Evolutionary conservation across 2,329 filamentous ascomycete species (phyloP).

Genomic region (Diplodia mutila): DNA sequence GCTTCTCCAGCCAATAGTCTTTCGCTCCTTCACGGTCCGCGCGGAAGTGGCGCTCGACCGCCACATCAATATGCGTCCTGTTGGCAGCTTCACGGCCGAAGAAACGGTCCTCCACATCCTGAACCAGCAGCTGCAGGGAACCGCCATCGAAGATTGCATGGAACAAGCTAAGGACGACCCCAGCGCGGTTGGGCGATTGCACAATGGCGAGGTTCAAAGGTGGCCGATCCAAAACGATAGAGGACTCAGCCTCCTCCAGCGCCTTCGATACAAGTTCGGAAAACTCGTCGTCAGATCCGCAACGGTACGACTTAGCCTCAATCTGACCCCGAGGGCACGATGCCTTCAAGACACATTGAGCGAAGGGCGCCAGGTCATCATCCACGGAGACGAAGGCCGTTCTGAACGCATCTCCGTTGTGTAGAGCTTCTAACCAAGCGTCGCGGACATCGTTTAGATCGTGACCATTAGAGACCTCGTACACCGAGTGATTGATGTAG

Average conservation of each 20-base stretch:
- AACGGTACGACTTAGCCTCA: not conserved
- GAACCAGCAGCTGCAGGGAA: constrained; percentile 67
- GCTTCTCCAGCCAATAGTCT: constrained; percentile 64
- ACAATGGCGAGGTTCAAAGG: constrained; percentile 20
- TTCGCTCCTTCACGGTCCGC: constrained; percentile 54
- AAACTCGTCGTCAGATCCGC: constrained; percentile 1
- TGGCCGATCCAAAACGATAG: constrained; percentile 11
- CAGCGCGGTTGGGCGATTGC: constrained; percentile 34
- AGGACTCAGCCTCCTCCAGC: constrained; percentile 19
- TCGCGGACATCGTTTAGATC: constrained; percentile 6
- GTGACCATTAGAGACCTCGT: constrained; percentile 1
- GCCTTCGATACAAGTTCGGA: not conserved
- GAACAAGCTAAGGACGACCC: constrained; percentile 59
- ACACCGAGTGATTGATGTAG: constrained; percentile 26
- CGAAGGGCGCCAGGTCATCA: constrained; percentile 24
- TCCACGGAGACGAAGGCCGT: constrained; percentile 22
- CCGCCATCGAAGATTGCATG: constrained; percentile 83
- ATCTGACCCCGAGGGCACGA: not conserved
- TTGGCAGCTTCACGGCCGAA: constrained; percentile 49
- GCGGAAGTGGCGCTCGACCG: constrained; percentile 60
- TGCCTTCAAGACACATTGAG: constrained; percentile 19
- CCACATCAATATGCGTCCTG: constrained; percentile 60
- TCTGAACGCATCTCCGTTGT: constrained; percentile 9
- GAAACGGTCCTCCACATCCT: constrained; percentile 67
- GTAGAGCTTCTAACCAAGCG: constrained; percentile 20